Percentiles rank a stretch among this genome's conserved stretches.
Conservation (phyloP, 768 basidiomycete species). For the Boletus eberwhitei region DNA sequence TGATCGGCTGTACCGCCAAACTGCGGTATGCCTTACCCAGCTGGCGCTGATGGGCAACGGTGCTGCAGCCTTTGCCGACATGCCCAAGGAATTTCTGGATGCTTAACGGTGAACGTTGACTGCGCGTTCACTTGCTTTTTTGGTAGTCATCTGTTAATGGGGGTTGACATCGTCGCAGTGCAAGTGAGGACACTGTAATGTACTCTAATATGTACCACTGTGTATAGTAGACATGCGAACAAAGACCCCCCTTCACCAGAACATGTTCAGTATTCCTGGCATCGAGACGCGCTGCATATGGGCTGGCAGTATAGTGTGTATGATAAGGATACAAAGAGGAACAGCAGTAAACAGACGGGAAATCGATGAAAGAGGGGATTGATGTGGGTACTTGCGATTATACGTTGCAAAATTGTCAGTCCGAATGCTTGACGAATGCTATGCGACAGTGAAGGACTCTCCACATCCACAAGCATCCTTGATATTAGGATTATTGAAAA, state of each 20-base stretch:
- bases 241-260: slow-evolving; percentile 11
- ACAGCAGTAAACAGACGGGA: neutral
- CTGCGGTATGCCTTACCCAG: slow-evolving; percentile 62
- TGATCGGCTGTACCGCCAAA: slow-evolving; percentile 76
- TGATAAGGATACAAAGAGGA: slow-evolving; percentile 30
- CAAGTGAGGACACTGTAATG: slow-evolving; percentile 12
- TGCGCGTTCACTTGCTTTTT: neutral
- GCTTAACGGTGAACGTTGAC: slow-evolving; percentile 17
- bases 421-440: slow-evolving; percentile 8
- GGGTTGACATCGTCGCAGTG: neutral
- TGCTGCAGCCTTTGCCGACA: slow-evolving; percentile 77
- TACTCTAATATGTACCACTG: slow-evolving; percentile 11
- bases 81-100: slow-evolving; percentile 70
- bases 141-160: neutral
- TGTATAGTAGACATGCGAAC: slow-evolving; percentile 9
- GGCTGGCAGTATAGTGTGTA: slow-evolving; percentile 14
- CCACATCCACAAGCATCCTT: slow-evolving; percentile 94
- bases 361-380: neutral
- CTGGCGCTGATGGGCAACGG: slow-evolving; percentile 72
- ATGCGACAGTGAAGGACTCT: slow-evolving; percentile 76
- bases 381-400: slow-evolving; percentile 11
- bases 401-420: slow-evolving; percentile 8
- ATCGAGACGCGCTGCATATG: slow-evolving; percentile 1
- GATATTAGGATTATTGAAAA: slow-evolving; percentile 89
- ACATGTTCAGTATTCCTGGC: slow-evolving; percentile 1